These are phyloP conservation scores for Aspergillus sp. DNA, from an alignment of 2,329 filamentous ascomycete genomes.

Conservation along the genomic window DNA sequence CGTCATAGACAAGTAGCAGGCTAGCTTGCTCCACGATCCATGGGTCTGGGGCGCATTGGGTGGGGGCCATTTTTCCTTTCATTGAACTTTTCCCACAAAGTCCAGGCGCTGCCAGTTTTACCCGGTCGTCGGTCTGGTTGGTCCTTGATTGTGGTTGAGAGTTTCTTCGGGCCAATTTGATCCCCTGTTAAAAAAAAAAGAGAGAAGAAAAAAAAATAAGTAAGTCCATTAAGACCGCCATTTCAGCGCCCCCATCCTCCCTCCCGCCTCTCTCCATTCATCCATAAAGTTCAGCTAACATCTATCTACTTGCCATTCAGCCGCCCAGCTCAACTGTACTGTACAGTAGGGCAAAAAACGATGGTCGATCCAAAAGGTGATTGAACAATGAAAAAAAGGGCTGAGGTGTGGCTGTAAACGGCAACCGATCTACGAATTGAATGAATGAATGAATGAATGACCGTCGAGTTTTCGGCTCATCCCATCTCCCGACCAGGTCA, in stretches of 20 bases:
- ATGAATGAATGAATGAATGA: too few species aligned
- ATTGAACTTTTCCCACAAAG: slow-evolving; percentile 5
- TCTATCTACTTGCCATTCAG: not conserved
- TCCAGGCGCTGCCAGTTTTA: slow-evolving; percentile 1
- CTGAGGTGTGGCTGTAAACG: slow-evolving; percentile 23
- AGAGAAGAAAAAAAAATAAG: too few species aligned
- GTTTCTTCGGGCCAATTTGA: not conserved
- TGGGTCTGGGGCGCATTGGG: slow-evolving; percentile 16
- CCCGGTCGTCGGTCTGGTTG: not conserved
- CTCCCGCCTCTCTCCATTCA: too few species aligned
- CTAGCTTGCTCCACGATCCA: slow-evolving; percentile 17
- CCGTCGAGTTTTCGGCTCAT: not conserved
- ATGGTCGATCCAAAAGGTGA: slow-evolving; percentile 18
- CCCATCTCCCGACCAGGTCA: slow-evolving; percentile 3
- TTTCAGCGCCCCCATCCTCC: slow-evolving; percentile 3
- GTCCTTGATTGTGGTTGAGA: not conserved
- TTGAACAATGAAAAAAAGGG: slow-evolving; percentile 14
- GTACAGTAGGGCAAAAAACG: not conserved
- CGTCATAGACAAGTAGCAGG: slow-evolving; percentile 5
- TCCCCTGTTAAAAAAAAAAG: not conserved
- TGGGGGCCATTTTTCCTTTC: slow-evolving; percentile 14
- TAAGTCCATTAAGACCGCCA: not conserved
- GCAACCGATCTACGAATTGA: slow-evolving; percentile 27
- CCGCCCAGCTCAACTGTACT: not conserved
- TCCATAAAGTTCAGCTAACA: not conserved